phyloP scores from a whole-genome alignment of 2,329 filamentous ascomycete species.

The Microsporum canis region DNA sequence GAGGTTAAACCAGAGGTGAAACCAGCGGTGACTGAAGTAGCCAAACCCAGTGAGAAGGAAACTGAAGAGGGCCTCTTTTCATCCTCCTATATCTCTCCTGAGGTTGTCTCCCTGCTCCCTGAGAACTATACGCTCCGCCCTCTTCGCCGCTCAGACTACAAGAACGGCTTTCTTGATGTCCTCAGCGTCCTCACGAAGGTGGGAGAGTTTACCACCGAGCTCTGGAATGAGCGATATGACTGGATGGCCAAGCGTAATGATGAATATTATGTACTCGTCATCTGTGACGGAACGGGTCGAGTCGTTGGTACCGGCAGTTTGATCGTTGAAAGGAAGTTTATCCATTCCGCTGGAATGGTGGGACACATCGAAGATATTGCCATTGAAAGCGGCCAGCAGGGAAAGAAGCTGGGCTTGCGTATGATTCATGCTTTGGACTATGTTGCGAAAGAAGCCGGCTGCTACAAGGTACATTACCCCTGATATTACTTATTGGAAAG shows the following conservation, averaged over 20 bases:
- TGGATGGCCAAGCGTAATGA: constrained; percentile 65
- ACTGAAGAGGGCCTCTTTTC: constrained; percentile 52
- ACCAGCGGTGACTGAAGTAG: not conserved
- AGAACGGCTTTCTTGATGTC: constrained; percentile 76
- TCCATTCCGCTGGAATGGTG: constrained; percentile 45
- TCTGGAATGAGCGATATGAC: constrained; percentile 69
- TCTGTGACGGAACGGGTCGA: constrained; percentile 57
- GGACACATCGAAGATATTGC: constrained; percentile 98
- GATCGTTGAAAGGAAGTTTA: constrained; percentile 77
- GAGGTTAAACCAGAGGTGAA: not conserved
- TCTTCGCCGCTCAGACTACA: constrained; percentile 65
- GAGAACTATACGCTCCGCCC: constrained; percentile 73
- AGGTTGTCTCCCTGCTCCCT: constrained; percentile 61
- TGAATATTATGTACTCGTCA: constrained; percentile 76
- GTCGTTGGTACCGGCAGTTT: constrained; percentile 87
- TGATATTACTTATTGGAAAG: constrained; percentile 2
- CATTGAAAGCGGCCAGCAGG: constrained; percentile 87
- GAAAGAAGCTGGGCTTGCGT: constrained; percentile 86
- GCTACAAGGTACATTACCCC: constrained; percentile 59
- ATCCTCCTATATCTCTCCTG: constrained; percentile 61
- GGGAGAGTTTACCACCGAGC: constrained; percentile 65
- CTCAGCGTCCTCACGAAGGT: constrained; percentile 86
- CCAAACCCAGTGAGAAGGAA: not conserved
- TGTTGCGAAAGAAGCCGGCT: constrained; percentile 77
- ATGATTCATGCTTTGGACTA: constrained; percentile 90